Conservation (phyloP, 441 rosid species). For the Erodium trifolium region DNA sequence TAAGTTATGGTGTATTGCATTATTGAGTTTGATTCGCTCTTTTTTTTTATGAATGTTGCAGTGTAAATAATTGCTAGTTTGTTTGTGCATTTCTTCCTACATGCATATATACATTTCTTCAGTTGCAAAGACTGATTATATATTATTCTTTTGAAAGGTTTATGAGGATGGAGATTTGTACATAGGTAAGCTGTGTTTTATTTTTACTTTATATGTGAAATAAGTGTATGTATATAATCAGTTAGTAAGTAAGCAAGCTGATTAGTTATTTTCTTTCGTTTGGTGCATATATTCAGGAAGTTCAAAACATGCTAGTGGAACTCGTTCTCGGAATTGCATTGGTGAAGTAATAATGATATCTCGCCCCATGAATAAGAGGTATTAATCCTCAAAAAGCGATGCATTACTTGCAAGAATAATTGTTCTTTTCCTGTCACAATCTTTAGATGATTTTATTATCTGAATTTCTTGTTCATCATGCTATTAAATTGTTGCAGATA, state of each 20-base stretch:
- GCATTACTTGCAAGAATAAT: no score
- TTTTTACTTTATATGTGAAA: no score
- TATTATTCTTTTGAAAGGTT: slow-evolving; percentile 34
- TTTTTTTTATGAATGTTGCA: no score
- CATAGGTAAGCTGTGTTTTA: slow-evolving; percentile 47
- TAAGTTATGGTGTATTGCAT: no score
- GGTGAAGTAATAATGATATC: slow-evolving; percentile 52
- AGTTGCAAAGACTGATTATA: slow-evolving; percentile 25
- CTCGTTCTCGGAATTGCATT: slow-evolving; percentile 41
- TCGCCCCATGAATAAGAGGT: slow-evolving; percentile 46
- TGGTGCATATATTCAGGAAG: slow-evolving; percentile 32
- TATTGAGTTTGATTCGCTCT: no score
- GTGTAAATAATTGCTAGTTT: no score
- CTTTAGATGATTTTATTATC: no score
- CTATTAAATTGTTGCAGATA: slow-evolving; percentile 30
- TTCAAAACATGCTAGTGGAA: slow-evolving; percentile 26
- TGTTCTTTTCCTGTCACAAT: no score
- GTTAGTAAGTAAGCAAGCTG: no score
- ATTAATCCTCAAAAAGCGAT: no score
- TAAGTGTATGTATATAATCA: no score
- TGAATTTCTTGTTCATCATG: no score
- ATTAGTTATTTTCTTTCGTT: not conserved
- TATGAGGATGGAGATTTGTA: slow-evolving; percentile 43
- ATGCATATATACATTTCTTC: not conserved
- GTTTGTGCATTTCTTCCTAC: slow-evolving; percentile 3